Evolutionary conservation across 352 stramenopile genomes (phyloP), one percentile per base, ranked within the genome.

Genomic region (Phytophthora pinifolia): DNA sequence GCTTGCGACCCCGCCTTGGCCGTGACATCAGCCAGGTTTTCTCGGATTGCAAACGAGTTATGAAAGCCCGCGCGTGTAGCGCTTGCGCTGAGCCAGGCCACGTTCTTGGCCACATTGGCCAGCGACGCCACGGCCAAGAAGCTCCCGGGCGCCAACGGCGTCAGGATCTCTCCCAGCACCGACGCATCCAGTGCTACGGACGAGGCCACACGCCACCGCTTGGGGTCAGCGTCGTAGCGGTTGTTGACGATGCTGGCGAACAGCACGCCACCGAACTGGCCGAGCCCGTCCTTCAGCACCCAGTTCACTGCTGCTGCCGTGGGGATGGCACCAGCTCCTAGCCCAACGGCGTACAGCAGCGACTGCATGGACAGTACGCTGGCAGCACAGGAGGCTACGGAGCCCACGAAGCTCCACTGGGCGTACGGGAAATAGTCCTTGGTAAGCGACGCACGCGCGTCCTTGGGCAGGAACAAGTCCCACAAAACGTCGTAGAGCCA

Each of bases 1-100:
- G 72, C 81, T 72, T 99, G 96, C 6, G 89, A 97, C 7, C 94
- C 96, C 18, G 91, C 76, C 67, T 99, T 99, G 39, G 92, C 96
- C 10, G 96, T 99, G 18, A 99, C 79, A 74, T 99, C 96, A 5
- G 91, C 96, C 27, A 99, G 76, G 74, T 98, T 99, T 45, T 92
- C 82, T 35, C 64, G 62, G 25, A 81, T 68, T 15, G 89, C 78
- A 20, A 99, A 90, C 33, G 92, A 92, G 62, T 97, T 95, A 73
- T 99, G 95, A 52, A 99, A 94, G 6, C 87, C 87, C 3, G 96
- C 96, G 17, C 93, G 79, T 50, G 88, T 98, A 32, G 96, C 96
- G 68, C 83, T 96, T 0, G 93, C 92, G 30, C 93, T 94, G 27
- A 99, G 76, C 78, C 93, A 99, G 25, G 89, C 93, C 51, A 99